Conservation (phyloP, 345 rosid species). For the Erodium maritimum region DNA sequence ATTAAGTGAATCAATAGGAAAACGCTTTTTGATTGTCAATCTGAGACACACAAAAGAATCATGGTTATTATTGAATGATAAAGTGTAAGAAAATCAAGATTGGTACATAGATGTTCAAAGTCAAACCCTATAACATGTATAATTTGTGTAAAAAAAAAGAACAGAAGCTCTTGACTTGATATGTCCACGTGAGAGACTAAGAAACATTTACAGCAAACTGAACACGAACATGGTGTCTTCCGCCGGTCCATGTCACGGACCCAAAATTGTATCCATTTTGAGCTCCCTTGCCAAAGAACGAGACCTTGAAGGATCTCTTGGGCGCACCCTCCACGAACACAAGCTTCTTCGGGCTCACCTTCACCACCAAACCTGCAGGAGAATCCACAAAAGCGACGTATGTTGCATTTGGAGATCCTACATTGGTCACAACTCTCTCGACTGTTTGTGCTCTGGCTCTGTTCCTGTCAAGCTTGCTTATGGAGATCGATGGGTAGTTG, state of each 20-base stretch:
- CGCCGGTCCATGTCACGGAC: slow-evolving; percentile 48
- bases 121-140: too few species aligned
- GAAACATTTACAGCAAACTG: slow-evolving; percentile 45
- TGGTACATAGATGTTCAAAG: too few species aligned
- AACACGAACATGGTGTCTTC: slow-evolving; percentile 34
- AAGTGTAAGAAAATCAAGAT: too few species aligned
- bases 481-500: slow-evolving; percentile 74
- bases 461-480: slow-evolving; percentile 27
- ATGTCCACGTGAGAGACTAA: not conserved
- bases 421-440: slow-evolving; percentile 46
- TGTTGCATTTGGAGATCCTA: slow-evolving; percentile 39
- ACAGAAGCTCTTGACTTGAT: not conserved
- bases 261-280: slow-evolving; percentile 47
- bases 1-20: too few species aligned
- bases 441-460: slow-evolving; percentile 11
- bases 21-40: too few species aligned
- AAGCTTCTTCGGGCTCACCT: slow-evolving; percentile 37
- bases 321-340: slow-evolving; percentile 19
- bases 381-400: slow-evolving; percentile 31
- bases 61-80: too few species aligned
- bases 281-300: slow-evolving; percentile 39
- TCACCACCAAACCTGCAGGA: slow-evolving; percentile 44
- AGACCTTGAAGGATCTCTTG: slow-evolving; percentile 29
- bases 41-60: not conserved
- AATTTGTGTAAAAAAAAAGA: too few species aligned